A percentile compares a stretch with the other conserved stretches of the same genome.
Conservation (phyloP, 805 yeast genomes). For the Danielozyma ontarioensis region DNA sequence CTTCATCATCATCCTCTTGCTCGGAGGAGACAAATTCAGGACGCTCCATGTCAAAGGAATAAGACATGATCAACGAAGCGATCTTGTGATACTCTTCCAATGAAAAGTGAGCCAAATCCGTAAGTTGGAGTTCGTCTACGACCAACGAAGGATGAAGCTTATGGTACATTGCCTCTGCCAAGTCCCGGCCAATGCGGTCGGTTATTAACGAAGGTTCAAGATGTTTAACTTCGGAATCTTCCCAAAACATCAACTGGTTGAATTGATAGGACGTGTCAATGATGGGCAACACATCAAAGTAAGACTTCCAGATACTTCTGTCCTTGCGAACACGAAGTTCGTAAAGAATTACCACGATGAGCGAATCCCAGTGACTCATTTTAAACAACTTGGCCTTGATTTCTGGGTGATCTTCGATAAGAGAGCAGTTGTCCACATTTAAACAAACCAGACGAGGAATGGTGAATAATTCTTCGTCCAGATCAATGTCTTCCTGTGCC, state of each 20-base stretch:
- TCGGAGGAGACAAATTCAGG: constrained; percentile 17
- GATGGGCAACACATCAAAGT: constrained; percentile 67
- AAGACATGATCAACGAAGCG: constrained; percentile 82
- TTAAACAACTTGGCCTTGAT: constrained; percentile 29
- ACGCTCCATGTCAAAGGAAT: constrained; percentile 78
- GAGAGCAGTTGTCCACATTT: constrained; percentile 53
- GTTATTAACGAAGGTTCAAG: constrained; percentile 70
- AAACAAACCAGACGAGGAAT: constrained; percentile 59
- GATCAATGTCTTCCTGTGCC: constrained; percentile 55
- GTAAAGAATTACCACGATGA: constrained; percentile 63
- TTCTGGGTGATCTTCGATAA: constrained; percentile 28
- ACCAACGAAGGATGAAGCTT: constrained; percentile 39
- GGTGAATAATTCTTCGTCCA: constrained; percentile 62
- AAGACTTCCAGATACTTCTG: constrained; percentile 60
- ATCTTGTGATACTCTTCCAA: constrained; percentile 60
- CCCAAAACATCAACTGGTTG: constrained; percentile 80
- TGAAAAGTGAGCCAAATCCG: constrained; percentile 26
- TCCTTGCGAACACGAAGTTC: constrained; percentile 45
- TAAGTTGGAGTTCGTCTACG: constrained; percentile 24
- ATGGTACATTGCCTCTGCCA: constrained; percentile 58
- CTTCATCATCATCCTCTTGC: constrained; percentile 25
- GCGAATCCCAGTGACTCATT: constrained; percentile 70
- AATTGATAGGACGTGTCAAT: constrained; percentile 32
- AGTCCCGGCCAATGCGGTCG: constrained; percentile 63
- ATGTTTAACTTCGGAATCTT: constrained; percentile 46